Conservation (phyloP, 495 filamentous ascomycete genomes). For the Sordaria brevicollis region DNA sequence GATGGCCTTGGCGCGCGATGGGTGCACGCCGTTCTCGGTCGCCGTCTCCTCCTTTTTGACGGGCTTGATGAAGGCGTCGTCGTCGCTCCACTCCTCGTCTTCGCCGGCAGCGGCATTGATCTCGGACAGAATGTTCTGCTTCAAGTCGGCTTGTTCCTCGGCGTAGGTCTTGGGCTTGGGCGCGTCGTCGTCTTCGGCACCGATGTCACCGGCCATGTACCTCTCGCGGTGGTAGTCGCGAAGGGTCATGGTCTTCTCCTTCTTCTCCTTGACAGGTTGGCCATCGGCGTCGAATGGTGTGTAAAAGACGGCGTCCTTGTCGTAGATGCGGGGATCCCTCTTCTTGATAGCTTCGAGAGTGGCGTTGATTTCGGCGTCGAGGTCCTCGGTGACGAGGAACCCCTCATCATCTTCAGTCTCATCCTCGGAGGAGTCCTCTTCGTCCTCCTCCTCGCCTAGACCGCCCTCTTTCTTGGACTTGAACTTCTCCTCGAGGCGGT, state of each 20-base stretch:
- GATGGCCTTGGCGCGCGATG: slow-evolving; percentile 35
- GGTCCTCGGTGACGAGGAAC: slow-evolving; percentile 63
- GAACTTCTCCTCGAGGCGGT: slow-evolving; percentile 84
- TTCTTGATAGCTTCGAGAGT: slow-evolving; percentile 76
- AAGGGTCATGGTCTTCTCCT: slow-evolving; percentile 77
- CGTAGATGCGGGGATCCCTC: slow-evolving; percentile 86
- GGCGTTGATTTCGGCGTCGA: slow-evolving; percentile 79
- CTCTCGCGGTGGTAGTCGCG: slow-evolving; percentile 86
- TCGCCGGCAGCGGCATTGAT: slow-evolving; percentile 56
- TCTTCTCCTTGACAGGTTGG: slow-evolving; percentile 35
- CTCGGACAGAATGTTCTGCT: slow-evolving; percentile 61
- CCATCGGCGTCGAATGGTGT: slow-evolving; percentile 45
- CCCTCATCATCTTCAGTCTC: slow-evolving; percentile 88
- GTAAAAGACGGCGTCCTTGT: slow-evolving; percentile 69
- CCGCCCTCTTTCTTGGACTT: slow-evolving; percentile 38
- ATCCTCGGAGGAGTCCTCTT: slow-evolving; percentile 49
- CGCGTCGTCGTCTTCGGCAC: slow-evolving; percentile 43
- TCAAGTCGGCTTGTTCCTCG: slow-evolving; percentile 77
- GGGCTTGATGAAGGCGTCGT: slow-evolving; percentile 59
- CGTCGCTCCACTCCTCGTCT: slow-evolving; percentile 54
- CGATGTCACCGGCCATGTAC: slow-evolving; percentile 52
- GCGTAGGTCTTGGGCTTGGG: slow-evolving; percentile 57
- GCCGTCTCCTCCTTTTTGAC: slow-evolving; percentile 37
- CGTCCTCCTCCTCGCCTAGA: slow-evolving; percentile 21
- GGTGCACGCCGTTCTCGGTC: slow-evolving; percentile 28